Conservation (phyloP, 306 rosid species). For the Vicia villosa region DNA sequence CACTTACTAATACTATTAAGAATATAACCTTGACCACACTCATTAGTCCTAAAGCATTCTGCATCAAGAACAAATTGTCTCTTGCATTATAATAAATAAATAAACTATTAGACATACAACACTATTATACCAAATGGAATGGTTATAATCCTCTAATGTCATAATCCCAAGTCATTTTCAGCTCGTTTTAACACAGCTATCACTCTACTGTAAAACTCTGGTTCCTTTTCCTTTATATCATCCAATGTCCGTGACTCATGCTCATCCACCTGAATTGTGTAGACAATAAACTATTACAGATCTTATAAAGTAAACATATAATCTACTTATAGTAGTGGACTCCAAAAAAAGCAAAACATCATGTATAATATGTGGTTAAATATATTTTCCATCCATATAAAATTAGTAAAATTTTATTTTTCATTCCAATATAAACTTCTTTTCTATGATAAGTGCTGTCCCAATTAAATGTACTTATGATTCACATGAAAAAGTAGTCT, state of each 20-base stretch:
- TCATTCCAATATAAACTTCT: neutral
- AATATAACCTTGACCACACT: too few species aligned
- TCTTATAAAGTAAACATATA: slow-evolving; percentile 8
- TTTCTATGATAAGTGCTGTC: neutral
- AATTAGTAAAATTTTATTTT: neutral
- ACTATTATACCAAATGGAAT: slow-evolving; percentile 3
- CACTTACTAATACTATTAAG: neutral
- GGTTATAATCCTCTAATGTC: slow-evolving; percentile 18
- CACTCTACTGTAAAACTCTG: slow-evolving; percentile 69
- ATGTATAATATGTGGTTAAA: slow-evolving; percentile 10
- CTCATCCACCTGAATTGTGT: slow-evolving; percentile 70
- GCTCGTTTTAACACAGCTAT: slow-evolving; percentile 64
- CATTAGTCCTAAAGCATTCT: too few species aligned
- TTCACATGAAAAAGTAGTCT: neutral
- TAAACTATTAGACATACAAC: slow-evolving; percentile 20
- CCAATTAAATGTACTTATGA: slow-evolving; percentile 2
- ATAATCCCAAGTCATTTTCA: slow-evolving; percentile 65
- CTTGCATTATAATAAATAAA: neutral
- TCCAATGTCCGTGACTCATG: slow-evolving; percentile 69
- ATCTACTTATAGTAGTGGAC: slow-evolving; percentile 9
- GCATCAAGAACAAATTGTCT: neutral
- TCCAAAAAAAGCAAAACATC: slow-evolving; percentile 4
- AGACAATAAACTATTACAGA: slow-evolving; percentile 27
- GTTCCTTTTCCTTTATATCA: slow-evolving; percentile 68
- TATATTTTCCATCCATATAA: neutral